A percentile compares a stretch with the other conserved stretches of the same genome.
phyloP scores from a whole-genome alignment of 768 basidiomycete species.

The Hygrophorus pudorinus region DNA sequence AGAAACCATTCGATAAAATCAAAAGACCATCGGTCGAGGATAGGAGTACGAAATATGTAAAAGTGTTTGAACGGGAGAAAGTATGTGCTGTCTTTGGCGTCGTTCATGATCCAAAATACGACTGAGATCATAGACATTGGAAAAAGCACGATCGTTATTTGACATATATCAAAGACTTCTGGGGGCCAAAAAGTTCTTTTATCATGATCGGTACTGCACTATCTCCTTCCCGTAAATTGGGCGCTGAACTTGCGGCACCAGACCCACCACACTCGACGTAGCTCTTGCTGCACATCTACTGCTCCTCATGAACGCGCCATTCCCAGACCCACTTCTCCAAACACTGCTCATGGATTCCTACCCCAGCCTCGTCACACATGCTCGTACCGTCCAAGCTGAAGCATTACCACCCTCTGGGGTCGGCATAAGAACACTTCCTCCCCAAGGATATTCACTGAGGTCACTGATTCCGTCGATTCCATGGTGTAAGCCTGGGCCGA shows the following conservation, averaged over 20 bases:
- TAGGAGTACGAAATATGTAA: slow-evolving; percentile 29
- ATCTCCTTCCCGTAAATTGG: neutral
- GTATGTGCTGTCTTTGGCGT: slow-evolving; percentile 21
- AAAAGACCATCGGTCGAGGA: slow-evolving; percentile 21
- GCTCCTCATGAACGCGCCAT: slow-evolving; percentile 46
- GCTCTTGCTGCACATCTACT: slow-evolving; percentile 61
- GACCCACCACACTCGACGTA: slow-evolving; percentile 55
- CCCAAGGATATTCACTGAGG: slow-evolving; percentile 22
- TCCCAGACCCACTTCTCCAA: slow-evolving; percentile 50
- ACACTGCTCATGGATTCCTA: slow-evolving; percentile 46
- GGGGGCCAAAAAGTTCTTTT: slow-evolving; percentile 39
- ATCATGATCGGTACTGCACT: slow-evolving; percentile 32
- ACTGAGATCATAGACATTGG: slow-evolving; percentile 33
- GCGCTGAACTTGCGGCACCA: slow-evolving; percentile 15
- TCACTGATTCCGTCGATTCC: slow-evolving; percentile 32
- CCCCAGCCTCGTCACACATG: slow-evolving; percentile 47
- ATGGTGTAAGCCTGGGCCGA: slow-evolving; percentile 11
- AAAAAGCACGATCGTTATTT: slow-evolving; percentile 47
- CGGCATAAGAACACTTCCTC: slow-evolving; percentile 8
- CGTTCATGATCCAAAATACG: neutral
- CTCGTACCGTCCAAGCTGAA: slow-evolving; percentile 34
- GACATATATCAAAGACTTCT: slow-evolving; percentile 52
- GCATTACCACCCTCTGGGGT: slow-evolving; percentile 15
- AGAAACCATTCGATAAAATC: slow-evolving; percentile 30
- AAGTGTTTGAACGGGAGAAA: slow-evolving; percentile 57